A percentile compares a stretch with the other conserved stretches of the same genome.
These are phyloP conservation scores for Centrapalus pauciflorus DNA, from an alignment of 129 eudicot species.

Conservation along the genomic window DNA sequence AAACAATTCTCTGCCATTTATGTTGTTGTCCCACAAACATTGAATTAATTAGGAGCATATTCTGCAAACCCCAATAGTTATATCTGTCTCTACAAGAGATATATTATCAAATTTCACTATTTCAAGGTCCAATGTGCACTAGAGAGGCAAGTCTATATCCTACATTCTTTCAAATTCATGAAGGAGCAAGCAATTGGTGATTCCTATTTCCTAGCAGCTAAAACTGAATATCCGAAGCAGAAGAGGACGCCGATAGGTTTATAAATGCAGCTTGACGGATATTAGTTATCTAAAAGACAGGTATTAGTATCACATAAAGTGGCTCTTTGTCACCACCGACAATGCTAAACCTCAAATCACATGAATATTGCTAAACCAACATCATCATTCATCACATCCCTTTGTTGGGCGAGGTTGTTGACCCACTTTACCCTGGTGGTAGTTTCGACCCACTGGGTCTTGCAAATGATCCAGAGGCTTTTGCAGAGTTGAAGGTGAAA, in stretches of 20 bases:
- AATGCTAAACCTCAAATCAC: conserved; percentile 8
- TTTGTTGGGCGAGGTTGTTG: background rate
- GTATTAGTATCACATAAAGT: conserved; percentile 1
- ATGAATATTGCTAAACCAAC: background rate
- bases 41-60: background rate
- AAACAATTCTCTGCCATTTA: too few species aligned
- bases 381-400: background rate
- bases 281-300: conserved; percentile 1
- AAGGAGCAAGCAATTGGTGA: background rate
- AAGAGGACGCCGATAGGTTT: background rate
- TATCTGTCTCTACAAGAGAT: background rate
- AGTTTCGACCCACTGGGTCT: too few species aligned
- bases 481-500: too few species aligned
- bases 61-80: background rate
- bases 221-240: background rate
- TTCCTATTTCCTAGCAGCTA: too few species aligned
- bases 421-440: too few species aligned
- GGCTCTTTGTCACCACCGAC: background rate
- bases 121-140: background rate
- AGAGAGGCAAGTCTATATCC: background rate
- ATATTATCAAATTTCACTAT: background rate
- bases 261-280: background rate
- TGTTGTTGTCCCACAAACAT: background rate
- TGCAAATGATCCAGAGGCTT: too few species aligned
- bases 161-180: background rate